phyloP scores from a whole-genome alignment of 768 basidiomycete genomes.

The Russula sp. region DNA sequence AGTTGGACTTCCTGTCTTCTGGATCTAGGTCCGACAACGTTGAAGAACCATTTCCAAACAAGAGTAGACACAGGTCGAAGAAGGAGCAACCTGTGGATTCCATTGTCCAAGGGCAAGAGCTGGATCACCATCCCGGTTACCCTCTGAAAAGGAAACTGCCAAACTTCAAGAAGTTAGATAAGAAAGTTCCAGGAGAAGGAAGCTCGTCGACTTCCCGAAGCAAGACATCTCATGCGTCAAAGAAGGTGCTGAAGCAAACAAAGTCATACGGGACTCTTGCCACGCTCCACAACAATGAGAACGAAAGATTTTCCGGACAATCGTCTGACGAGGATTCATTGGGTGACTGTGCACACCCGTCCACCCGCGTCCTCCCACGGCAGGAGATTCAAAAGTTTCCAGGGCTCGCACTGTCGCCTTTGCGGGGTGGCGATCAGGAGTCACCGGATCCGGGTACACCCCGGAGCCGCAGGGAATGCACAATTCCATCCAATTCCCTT shows the following conservation, averaged over 20 bases:
- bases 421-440: background rate
- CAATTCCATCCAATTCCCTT: background rate
- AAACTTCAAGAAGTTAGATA: slow-evolving; percentile 18
- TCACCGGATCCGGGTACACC: background rate
- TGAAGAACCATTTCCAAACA: background rate
- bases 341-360: background rate
- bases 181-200: background rate
- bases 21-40: slow-evolving; percentile 13
- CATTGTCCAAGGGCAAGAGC: background rate
- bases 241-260: background rate
- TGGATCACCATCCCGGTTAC: background rate
- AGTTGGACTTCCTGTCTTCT: slow-evolving; percentile 19
- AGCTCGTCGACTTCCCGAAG: slow-evolving; percentile 7
- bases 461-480: background rate
- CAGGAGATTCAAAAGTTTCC: slow-evolving; percentile 3
- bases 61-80: background rate
- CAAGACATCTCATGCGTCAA: background rate
- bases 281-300: slow-evolving; percentile 6
- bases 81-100: slow-evolving; percentile 1
- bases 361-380: background rate
- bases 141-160: slow-evolving; percentile 14
- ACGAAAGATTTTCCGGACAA: background rate
- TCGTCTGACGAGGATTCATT: slow-evolving; percentile 8
- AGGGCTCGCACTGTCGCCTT: slow-evolving; percentile 2
- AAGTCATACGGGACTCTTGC: slow-evolving; percentile 4